These are phyloP conservation scores for Phlegmacium glaucopus DNA, from an alignment of 768 basidiomycete genomes.

Conservation along the genomic window DNA sequence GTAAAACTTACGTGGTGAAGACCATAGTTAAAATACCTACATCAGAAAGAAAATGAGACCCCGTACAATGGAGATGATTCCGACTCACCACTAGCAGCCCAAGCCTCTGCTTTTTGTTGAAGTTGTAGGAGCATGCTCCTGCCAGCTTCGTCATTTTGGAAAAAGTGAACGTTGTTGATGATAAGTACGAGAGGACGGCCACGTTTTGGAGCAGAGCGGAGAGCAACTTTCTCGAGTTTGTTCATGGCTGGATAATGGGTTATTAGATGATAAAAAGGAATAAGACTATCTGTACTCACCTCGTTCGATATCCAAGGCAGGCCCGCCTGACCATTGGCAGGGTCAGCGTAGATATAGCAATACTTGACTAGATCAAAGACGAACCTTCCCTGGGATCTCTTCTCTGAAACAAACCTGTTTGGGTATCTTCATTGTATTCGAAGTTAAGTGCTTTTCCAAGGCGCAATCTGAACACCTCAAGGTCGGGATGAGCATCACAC, in stretches of 20 bases:
- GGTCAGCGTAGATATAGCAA: neutral
- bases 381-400: constrained; percentile 78
- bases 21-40: constrained; percentile 75
- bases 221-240: constrained; percentile 83
- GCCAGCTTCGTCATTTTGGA: constrained; percentile 76
- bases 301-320: constrained; percentile 79
- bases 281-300: constrained; percentile 33
- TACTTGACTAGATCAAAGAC: neutral
- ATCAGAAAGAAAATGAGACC: neutral
- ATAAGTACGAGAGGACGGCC: constrained; percentile 75
- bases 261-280: neutral
- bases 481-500: constrained; percentile 82
- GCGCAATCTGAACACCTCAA: constrained; percentile 82
- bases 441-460: constrained; percentile 85
- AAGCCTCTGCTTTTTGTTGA: constrained; percentile 82
- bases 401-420: constrained; percentile 76
- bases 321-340: constrained; percentile 45
- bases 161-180: constrained; percentile 76
- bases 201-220: constrained; percentile 51
- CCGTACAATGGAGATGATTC: constrained; percentile 3
- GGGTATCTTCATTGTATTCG: constrained; percentile 83
- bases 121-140: constrained; percentile 78
- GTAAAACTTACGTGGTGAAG: constrained; percentile 59
- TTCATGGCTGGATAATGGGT: constrained; percentile 51
- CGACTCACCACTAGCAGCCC: constrained; percentile 72